Conservation (phyloP, 306 rosid species). For the Prunus fruticosa region DNA sequence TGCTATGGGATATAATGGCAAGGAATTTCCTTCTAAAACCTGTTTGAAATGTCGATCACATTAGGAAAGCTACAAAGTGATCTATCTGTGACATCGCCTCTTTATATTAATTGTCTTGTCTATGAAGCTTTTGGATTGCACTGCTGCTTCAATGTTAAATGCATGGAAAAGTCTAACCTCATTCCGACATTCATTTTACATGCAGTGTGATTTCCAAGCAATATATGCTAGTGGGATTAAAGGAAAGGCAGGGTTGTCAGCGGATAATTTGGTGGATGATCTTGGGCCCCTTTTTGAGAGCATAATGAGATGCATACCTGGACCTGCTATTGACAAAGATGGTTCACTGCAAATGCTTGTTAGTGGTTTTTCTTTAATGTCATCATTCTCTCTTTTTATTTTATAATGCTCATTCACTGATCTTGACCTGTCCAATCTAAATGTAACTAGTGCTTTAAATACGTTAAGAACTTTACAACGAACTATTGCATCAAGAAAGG, state of each 20-base stretch:
- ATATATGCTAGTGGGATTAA: conserved; percentile 97
- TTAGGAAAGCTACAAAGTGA: conserved; percentile 12
- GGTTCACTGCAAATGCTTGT: conserved; percentile 98
- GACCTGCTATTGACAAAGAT: conserved; percentile 87
- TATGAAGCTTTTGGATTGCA: conserved; percentile 14
- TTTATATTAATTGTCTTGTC: not conserved
- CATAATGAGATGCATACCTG: conserved; percentile 96
- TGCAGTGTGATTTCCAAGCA: conserved; percentile 93
- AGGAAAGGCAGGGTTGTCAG: conserved; percentile 90
- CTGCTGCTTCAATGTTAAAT: conserved; percentile 17
- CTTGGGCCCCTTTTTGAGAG: conserved; percentile 98
- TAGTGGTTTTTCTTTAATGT: conserved; percentile 35
- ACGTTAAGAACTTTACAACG: not conserved
- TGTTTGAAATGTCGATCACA: not conserved
- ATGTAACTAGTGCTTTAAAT: conserved; percentile 1
- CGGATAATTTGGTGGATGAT: conserved; percentile 86
- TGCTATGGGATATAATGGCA: not conserved
- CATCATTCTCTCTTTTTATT: conserved; percentile 7
- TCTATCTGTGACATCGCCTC: conserved; percentile 1
- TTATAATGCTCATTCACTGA: not conserved
- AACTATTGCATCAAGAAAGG: not conserved
- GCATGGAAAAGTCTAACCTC: not conserved
- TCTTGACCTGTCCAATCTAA: not conserved
- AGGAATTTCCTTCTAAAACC: conserved; percentile 2
- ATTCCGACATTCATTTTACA: conserved; percentile 17